Conservation (phyloP, 257 asterid genomes). For the Przewalskia tangutica region DNA sequence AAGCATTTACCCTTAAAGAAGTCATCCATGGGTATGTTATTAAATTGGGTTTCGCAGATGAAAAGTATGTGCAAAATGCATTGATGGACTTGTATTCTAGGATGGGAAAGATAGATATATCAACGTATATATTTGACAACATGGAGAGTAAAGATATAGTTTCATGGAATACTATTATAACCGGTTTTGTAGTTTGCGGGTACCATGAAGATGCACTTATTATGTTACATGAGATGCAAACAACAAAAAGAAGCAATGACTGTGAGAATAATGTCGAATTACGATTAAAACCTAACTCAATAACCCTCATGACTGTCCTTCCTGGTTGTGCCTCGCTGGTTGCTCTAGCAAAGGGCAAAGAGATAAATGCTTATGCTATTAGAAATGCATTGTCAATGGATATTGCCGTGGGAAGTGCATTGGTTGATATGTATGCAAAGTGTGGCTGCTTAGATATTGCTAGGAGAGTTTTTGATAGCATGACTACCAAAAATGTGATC, state of each 20-base stretch:
- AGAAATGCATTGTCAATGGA: conserved; percentile 47
- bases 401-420: conserved; percentile 73
- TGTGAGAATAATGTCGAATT: conserved; percentile 5
- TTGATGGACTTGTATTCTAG: conserved; percentile 83
- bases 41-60: conserved; percentile 55
- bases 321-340: conserved; percentile 75
- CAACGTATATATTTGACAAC: conserved; percentile 45
- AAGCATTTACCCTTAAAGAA: conserved; percentile 53
- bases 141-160: conserved; percentile 66
- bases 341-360: conserved; percentile 68
- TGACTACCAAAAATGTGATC: conserved; percentile 57
- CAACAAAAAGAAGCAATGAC: conserved; percentile 6
- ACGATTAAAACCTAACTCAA: conserved; percentile 50
- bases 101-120: conserved; percentile 38
- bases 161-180: conserved; percentile 81
- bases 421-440: conserved; percentile 85
- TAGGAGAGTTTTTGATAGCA: conserved; percentile 47
- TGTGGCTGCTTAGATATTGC: conserved; percentile 71
- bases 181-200: conserved; percentile 76
- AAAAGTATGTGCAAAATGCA: conserved; percentile 71
- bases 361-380: conserved; percentile 60
- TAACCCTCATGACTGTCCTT: conserved; percentile 76
- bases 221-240: conserved; percentile 48
- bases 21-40: conserved; percentile 66
- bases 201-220: conserved; percentile 56